These are phyloP conservation scores for Penicillium sclerotigenum DNA, from an alignment of 2,329 filamentous ascomycete genomes.

Conservation along the genomic window DNA sequence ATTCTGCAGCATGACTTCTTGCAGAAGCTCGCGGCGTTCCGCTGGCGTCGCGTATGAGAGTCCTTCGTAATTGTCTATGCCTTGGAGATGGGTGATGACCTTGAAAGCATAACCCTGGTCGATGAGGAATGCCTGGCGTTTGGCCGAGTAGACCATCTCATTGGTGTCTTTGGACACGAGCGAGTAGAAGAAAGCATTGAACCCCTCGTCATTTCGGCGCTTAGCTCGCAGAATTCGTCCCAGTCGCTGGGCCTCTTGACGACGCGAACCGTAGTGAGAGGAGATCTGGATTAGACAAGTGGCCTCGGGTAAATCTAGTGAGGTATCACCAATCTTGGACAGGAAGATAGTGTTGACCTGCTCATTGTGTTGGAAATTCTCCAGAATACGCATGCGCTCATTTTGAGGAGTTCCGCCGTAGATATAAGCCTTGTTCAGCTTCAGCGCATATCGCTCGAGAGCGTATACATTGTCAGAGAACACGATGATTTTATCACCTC, in stretches of 20 bases:
- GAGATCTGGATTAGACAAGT: constrained; percentile 97
- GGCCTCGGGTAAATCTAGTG: constrained; percentile 92
- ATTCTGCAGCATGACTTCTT: constrained; percentile 84
- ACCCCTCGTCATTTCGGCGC: constrained; percentile 92
- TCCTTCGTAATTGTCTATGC: constrained; percentile 77
- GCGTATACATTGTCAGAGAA: constrained; percentile 98
- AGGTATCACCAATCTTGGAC: constrained; percentile 97
- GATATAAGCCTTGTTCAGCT: constrained; percentile 83
- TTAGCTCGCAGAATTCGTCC: constrained; percentile 94
- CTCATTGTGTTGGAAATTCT: constrained; percentile 93
- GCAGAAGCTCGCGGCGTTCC: constrained; percentile 80
- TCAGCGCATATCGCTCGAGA: constrained; percentile 77
- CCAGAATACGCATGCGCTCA: constrained; percentile 81
- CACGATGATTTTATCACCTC: constrained; percentile 96
- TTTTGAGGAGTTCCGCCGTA: constrained; percentile 82
- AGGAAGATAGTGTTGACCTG: constrained; percentile 89
- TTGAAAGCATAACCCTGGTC: constrained; percentile 99
- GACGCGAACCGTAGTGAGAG: constrained; percentile 92
- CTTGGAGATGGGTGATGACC: constrained; percentile 91
- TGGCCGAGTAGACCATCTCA: constrained; percentile 97
- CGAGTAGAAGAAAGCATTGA: constrained; percentile 98
- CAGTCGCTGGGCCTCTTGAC: constrained; percentile 91
- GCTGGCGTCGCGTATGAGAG: constrained; percentile 75
- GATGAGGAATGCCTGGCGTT: constrained; percentile 92
- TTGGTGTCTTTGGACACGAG: constrained; percentile 95